Conservation (phyloP, 1,284 basidiomycete genomes). For the Rhizopogon parksii region DNA sequence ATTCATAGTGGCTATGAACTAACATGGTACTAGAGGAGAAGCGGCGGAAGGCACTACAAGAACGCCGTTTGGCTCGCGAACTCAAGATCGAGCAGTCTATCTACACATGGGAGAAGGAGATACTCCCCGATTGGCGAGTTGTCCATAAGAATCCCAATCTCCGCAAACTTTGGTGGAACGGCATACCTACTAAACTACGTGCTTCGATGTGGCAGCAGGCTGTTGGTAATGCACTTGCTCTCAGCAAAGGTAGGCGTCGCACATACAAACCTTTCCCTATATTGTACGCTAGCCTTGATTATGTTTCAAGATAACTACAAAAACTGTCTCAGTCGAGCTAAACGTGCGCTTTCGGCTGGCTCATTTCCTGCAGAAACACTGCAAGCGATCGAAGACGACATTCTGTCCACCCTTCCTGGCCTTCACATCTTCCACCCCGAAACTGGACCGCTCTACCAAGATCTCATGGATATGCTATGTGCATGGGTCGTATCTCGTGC, state of each 20-base stretch:
- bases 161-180: slow-evolving; percentile 85
- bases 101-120: slow-evolving; percentile 70
- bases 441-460: slow-evolving; percentile 78
- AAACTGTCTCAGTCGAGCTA: slow-evolving; percentile 67
- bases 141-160: slow-evolving; percentile 61
- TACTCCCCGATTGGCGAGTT: slow-evolving; percentile 78
- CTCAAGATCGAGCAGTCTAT: slow-evolving; percentile 63
- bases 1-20: background rate
- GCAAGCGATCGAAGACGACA: slow-evolving; percentile 75
- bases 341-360: slow-evolving; percentile 62
- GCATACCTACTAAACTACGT: slow-evolving; percentile 82
- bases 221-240: slow-evolving; percentile 81
- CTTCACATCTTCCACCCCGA: slow-evolving; percentile 82
- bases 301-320: slow-evolving; percentile 64
- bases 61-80: slow-evolving; percentile 63
- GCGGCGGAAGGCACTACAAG: slow-evolving; percentile 53
- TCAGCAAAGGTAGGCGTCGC: slow-evolving; percentile 70
- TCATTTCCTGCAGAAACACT: slow-evolving; percentile 69
- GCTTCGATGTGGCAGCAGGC: slow-evolving; percentile 84
- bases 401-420: slow-evolving; percentile 72
- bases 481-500: slow-evolving; percentile 90
- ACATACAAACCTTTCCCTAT: slow-evolving; percentile 3
- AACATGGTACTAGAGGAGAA: slow-evolving; percentile 52
- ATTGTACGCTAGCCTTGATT: background rate
- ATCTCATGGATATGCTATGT: slow-evolving; percentile 80